Evolutionary conservation across 805 yeast species (phyloP).

Genomic region (Pichia paraexigua): DNA sequence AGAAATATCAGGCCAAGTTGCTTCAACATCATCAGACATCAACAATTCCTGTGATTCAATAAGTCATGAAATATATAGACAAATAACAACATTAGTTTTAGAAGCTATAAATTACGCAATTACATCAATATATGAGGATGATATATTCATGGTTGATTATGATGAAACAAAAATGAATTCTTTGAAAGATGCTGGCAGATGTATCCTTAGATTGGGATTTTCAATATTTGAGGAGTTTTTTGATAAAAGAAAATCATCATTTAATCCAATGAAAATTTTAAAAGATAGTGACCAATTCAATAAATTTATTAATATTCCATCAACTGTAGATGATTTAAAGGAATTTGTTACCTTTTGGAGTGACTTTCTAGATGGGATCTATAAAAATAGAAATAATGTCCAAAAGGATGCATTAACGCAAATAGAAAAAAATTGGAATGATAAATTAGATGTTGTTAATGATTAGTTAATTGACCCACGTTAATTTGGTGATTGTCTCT

Average conservation of each 20-base stretch:
- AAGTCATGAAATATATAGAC: constrained; percentile 25
- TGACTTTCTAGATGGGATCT: constrained; percentile 35
- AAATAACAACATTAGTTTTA: constrained; percentile 33
- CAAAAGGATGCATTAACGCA: constrained; percentile 28
- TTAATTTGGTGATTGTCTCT: not conserved
- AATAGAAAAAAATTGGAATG: constrained; percentile 16
- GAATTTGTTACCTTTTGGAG: constrained; percentile 49
- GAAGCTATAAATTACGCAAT: constrained; percentile 46
- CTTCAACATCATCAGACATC: not conserved
- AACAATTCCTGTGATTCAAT: not conserved
- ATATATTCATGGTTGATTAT: constrained; percentile 45
- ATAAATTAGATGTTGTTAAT: not conserved
- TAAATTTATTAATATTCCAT: constrained; percentile 23
- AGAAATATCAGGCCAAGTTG: not conserved
- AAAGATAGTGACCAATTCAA: constrained; percentile 16
- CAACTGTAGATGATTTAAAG: constrained; percentile 20
- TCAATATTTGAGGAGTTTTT: constrained; percentile 53
- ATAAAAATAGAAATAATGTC: constrained; percentile 26
- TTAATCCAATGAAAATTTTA: constrained; percentile 16
- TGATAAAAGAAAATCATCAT: constrained; percentile 4
- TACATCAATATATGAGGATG: constrained; percentile 50
- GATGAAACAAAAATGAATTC: constrained; percentile 27
- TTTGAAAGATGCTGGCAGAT: constrained; percentile 36
- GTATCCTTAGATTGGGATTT: constrained; percentile 41
- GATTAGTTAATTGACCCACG: not conserved